Percentiles rank a stretch among this genome's conserved stretches.
These are phyloP conservation scores for Cinchona pubescens DNA, from an alignment of 257 asterid genomes.

Conservation along the genomic window DNA sequence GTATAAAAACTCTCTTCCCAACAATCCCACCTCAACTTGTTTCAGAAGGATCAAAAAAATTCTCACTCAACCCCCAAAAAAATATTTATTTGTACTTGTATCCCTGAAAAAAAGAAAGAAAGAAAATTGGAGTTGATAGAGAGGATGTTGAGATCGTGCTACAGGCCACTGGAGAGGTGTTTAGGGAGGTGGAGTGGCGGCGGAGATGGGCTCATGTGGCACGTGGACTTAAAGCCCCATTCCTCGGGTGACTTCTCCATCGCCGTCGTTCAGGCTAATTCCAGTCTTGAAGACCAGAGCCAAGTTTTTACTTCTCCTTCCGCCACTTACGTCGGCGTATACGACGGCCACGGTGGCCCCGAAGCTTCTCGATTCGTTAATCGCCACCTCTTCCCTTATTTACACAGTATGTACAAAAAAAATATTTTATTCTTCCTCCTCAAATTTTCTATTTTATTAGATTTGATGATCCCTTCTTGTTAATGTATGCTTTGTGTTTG, in stretches of 20 bases:
- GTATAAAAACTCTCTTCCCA: no score
- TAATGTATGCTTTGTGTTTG: neutral
- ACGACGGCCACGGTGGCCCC: slow-evolving; percentile 98
- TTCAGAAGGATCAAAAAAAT: neutral
- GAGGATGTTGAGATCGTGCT: slow-evolving; percentile 69
- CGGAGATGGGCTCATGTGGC: slow-evolving; percentile 75
- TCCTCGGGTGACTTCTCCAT: slow-evolving; percentile 85
- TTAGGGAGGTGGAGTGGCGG: slow-evolving; percentile 51
- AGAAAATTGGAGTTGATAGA: neutral
- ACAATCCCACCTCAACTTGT: neutral
- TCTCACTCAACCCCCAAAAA: neutral
- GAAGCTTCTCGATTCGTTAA: slow-evolving; percentile 93
- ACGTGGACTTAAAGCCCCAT: slow-evolving; percentile 76
- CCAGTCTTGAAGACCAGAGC: slow-evolving; percentile 84
- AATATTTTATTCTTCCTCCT: neutral
- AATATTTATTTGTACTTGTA: neutral
- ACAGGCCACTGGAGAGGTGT: slow-evolving; percentile 49
- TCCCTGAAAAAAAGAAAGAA: neutral
- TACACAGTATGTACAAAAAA: slow-evolving; percentile 62
- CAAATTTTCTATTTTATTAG: neutral
- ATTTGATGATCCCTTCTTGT: neutral
- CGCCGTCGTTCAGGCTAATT: slow-evolving; percentile 95
- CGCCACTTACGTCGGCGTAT: slow-evolving; percentile 86
- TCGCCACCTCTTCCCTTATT: slow-evolving; percentile 68
- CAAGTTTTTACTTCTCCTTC: slow-evolving; percentile 86